Evolutionary conservation across 306 rosid genomes (phyloP).

Genomic region (Trichosanthes cucumerina): DNA sequence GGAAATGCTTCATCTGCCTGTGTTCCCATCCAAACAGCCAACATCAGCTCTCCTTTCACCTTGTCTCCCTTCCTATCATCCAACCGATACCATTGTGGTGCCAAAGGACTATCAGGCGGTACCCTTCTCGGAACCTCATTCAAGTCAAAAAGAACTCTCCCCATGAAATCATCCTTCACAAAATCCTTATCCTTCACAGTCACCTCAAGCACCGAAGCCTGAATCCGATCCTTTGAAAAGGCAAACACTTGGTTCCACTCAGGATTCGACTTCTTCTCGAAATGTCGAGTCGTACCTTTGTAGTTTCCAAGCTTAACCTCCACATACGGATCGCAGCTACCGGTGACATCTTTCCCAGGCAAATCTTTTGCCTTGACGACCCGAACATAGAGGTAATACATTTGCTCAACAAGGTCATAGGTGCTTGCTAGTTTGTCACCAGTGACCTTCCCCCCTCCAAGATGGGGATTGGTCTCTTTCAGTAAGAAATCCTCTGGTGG

Average conservation of each 20-base stretch:
- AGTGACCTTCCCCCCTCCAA: conserved; percentile 84
- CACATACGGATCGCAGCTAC: conserved; percentile 78
- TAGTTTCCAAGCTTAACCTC: conserved; percentile 85
- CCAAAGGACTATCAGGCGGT: conserved; percentile 85
- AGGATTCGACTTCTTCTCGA: conserved; percentile 62
- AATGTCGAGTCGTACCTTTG: conserved; percentile 69
- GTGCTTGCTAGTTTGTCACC: conserved; percentile 82
- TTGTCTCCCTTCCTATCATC: conserved; percentile 67
- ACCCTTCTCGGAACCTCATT: conserved; percentile 71
- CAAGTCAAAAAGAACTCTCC: conserved; percentile 63
- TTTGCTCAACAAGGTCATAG: conserved; percentile 80
- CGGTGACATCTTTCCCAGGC: conserved; percentile 73
- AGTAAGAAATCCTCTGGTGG: conserved; percentile 63
- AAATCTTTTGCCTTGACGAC: conserved; percentile 84
- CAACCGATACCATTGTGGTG: conserved; percentile 84
- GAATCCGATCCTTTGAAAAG: conserved; percentile 75
- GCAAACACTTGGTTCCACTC: conserved; percentile 85
- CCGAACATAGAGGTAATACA: conserved; percentile 77
- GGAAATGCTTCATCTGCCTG: conserved; percentile 88
- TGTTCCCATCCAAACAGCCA: conserved; percentile 90
- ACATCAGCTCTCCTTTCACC: conserved; percentile 76
- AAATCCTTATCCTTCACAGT: conserved; percentile 73
- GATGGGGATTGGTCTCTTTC: conserved; percentile 87
- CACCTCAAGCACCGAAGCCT: conserved; percentile 76
- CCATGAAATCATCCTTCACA: conserved; percentile 78